Conservation (phyloP, 768 basidiomycete genomes). For the Xanthoconium stramineum region DNA sequence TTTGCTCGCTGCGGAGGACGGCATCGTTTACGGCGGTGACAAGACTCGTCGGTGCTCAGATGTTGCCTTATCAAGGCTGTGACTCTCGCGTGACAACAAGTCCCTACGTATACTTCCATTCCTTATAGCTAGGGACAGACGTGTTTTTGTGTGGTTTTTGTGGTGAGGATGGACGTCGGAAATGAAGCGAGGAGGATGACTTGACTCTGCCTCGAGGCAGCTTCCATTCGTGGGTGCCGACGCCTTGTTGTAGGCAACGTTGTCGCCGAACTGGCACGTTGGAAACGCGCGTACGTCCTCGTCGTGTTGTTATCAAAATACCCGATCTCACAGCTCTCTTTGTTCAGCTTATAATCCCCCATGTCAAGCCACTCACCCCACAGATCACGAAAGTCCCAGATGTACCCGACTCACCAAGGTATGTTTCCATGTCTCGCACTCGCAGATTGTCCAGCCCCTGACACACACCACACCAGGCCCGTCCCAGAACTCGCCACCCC, state of each 20-base stretch:
- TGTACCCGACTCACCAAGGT: constrained; percentile 50
- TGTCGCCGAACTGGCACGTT: constrained; percentile 49
- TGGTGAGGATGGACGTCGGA: not conserved
- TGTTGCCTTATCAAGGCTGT: too few relatives aligned
- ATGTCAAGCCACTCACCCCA: constrained; percentile 64
- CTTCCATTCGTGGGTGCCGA: constrained; percentile 50
- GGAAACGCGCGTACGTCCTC: constrained; percentile 52
- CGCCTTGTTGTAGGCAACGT: constrained; percentile 32
- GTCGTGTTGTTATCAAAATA: constrained; percentile 28
- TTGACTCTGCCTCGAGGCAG: constrained; percentile 36
- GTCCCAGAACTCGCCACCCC: constrained; percentile 33
- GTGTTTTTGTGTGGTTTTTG: not conserved
- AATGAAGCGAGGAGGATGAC: not conserved
- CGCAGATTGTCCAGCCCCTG: not conserved
- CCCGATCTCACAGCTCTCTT: constrained; percentile 32
- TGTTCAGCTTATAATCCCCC: constrained; percentile 21
- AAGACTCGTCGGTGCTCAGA: not conserved
- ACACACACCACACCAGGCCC: constrained; percentile 9
- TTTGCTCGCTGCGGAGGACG: constrained; percentile 16
- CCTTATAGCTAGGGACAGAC: not conserved
- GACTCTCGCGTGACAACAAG: too few relatives aligned
- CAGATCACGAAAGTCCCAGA: constrained; percentile 52
- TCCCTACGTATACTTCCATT: not conserved
- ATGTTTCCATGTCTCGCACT: constrained; percentile 15
- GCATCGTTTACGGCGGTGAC: not conserved